Base-by-base conservation (phyloP, 2,329 filamentous ascomycete genomes). In the Byssoonygena ceratinophila region DNA sequence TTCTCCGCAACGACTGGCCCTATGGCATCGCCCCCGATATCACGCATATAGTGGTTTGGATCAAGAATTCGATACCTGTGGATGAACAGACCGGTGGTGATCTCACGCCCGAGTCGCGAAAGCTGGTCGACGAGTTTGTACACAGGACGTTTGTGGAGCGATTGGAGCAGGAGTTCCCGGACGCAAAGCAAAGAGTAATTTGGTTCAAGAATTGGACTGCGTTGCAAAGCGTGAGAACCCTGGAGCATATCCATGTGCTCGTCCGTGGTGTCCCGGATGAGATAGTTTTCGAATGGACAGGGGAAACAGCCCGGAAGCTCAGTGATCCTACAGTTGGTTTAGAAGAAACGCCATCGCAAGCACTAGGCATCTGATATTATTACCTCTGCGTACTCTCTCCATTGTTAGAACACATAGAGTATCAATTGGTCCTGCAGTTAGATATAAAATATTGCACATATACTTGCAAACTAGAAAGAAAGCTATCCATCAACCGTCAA, bases 201-300 rank as follows among this genome's bases (percentile, higher is more conserved):
- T 83, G 80, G 80, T 83, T 83, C 61, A 82, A 81, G 71, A 83
- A 83, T 59, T 81, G 78, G 71, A 75, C 74, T 7, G 73, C 72
- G 34, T 60, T 82, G 64, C 80, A 83, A 65, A 81, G 78, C 59
- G 78, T 83, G 43, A 68, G 78, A 51, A 74, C 75, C 0, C 63
- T 80, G 29, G 77, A 80, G 59, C 77, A 80, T 68, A 68, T 80
- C 5, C 77, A 80, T 67, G 69, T 80, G 16, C 62, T 80, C 18
- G 64, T 80, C 1, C 68, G 66, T 48, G 71, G 74, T 65, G 74
- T 74, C 41, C 71, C 74, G 0, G 65, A 72, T 22, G 61, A 64
- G 20, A 63, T 75, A 36, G 58, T 76, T 45, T 52, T 59, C 9
- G 69, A 74, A 59, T 75, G 73, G 73, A 71, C 71, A 6, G 65